Base-by-base conservation (phyloP, 257 asterid genomes). In the Nicotiana obtusifolia region DNA sequence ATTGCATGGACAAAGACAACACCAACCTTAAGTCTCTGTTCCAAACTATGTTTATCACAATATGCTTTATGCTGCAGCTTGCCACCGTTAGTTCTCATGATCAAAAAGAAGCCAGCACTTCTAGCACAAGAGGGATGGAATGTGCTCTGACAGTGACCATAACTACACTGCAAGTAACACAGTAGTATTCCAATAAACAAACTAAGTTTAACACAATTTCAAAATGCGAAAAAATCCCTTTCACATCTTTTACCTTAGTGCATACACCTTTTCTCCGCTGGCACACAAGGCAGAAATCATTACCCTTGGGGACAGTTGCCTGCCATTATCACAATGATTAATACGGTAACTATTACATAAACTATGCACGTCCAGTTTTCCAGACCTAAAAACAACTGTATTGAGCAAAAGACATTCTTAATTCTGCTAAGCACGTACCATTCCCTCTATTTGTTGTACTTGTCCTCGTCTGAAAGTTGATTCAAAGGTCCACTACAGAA, bases 51-150 rank as follows among this genome's bases (percentile, higher is more conserved):
- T 86, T 89, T 94, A 86, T 88, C 98, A 83, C 99, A 96, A 85
- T 96, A 96, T 41, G 98, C 98, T 91, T 96, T 96, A 71, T 90
- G 97, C 85, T 94, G 98, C 91, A 94, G 80, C 89, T 93, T 94
- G 90, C 96, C 95, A 84, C 98, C 97, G 84, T 41, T 86, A 78
- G 91, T 90, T 80, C 93, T 88, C 83, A 87, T 88, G 49, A 82
- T 91, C 97, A 96, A 92, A 89, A 87, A 91, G 90, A 91, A 94
- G 84, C 93, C 98, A 85, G 98, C 92, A 90, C 97, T 93, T 83
- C 97, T 93, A 83, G 98, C 99, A 90, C 99, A 96, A 80, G 92
- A 90, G 77, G 98, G 98, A 87, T 96, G 99, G 86, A 96, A 94
- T 80, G 94, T 81, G 85, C 91, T 90, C 82, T 92, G 97, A 82